Evolutionary conservation across 2,329 filamentous ascomycete genomes (phyloP).

Genomic region (Dothistroma septosporum): DNA sequence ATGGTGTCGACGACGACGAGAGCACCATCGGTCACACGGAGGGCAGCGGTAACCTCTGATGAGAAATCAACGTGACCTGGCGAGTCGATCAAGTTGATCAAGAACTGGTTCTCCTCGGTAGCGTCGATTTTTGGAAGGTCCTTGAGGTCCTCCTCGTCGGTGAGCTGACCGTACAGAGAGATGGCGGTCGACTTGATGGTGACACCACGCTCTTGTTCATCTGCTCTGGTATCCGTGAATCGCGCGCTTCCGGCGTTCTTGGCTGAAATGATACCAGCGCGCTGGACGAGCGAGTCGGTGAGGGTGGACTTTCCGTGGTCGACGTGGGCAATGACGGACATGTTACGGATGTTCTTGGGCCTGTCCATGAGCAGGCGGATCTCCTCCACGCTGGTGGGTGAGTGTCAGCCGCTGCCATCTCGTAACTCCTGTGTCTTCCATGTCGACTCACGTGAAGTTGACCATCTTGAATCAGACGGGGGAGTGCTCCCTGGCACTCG

Average conservation of each 20-base stretch:
- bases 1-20: constrained; percentile 99
- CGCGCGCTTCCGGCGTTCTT: constrained; percentile 94
- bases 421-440: background rate
- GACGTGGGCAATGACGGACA: constrained; percentile 99
- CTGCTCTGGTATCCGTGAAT: constrained; percentile 93
- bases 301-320: constrained; percentile 99
- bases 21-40: constrained; percentile 99
- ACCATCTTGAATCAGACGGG: background rate
- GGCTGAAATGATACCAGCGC: constrained; percentile 98
- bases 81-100: constrained; percentile 99
- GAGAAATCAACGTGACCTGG: constrained; percentile 99
- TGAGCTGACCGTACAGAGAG: constrained; percentile 86
- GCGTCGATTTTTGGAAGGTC: constrained; percentile 73
- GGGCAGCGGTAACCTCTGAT: constrained; percentile 97
- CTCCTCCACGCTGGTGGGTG: background rate
- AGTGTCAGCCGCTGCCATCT: background rate
- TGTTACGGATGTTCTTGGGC: constrained; percentile 77
- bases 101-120: constrained; percentile 89
- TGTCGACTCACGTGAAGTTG: constrained; percentile 2
- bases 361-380: constrained; percentile 50
- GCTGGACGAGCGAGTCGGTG: constrained; percentile 98
- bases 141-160: constrained; percentile 81
- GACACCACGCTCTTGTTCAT: constrained; percentile 99
- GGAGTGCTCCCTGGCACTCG: background rate
- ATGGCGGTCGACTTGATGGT: constrained; percentile 99